Conservation (phyloP, 805 yeast species). For the Pichia thaimueangensis region DNA sequence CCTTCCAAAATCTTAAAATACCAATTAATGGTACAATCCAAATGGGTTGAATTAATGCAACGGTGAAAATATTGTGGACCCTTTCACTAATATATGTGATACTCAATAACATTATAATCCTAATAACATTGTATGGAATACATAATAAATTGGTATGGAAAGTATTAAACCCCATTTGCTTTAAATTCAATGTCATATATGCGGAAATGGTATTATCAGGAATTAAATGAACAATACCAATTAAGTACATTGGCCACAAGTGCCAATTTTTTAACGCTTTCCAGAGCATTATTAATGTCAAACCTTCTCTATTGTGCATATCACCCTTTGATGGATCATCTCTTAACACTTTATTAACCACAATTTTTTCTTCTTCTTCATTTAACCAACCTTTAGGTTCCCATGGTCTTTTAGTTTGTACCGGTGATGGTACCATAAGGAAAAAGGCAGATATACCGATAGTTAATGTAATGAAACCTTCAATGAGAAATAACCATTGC, state of each 20-base stretch:
- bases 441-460: conserved; percentile 39
- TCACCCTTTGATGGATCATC: conserved; percentile 63
- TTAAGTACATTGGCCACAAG: conserved; percentile 47
- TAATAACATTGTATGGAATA: conserved; percentile 42
- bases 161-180: conserved; percentile 44
- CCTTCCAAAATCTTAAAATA: conserved; percentile 25
- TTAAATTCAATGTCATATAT: conserved; percentile 46
- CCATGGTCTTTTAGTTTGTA: conserved; percentile 26
- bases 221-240: conserved; percentile 38
- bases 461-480: conserved; percentile 49
- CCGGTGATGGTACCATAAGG: conserved; percentile 32
- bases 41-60: conserved; percentile 22
- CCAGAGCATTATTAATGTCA: conserved; percentile 35
- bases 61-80: conserved; percentile 23
- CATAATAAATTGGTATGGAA: conserved; percentile 46
- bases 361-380: conserved; percentile 49
- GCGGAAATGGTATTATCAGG: conserved; percentile 32
- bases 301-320: conserved; percentile 55
- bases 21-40: conserved; percentile 24
- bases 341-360: conserved; percentile 51
- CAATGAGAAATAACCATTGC: conserved; percentile 62
- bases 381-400: conserved; percentile 36
- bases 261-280: conserved; percentile 42
- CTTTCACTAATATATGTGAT: conserved; percentile 35
- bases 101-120: conserved; percentile 30